Base-by-base conservation (phyloP, 2,329 filamentous ascomycete genomes). In the Talaromyces islandicus region DNA sequence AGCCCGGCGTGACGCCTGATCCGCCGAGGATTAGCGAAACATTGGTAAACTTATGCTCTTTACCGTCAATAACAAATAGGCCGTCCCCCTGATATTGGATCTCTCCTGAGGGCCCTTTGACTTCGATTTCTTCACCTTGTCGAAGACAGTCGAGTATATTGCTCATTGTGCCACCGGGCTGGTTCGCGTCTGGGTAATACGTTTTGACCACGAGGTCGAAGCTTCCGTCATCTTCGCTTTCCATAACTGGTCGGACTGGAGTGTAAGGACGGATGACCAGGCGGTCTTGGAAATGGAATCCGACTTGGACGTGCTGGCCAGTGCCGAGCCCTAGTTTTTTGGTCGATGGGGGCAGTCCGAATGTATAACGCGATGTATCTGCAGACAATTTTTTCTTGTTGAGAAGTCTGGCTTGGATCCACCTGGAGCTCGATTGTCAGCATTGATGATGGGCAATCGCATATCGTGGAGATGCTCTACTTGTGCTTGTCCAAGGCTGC, bases 91-190 rank as follows among this genome's bases (percentile, higher is more conserved):
- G 68, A 67, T 84, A 83, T 3, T 71, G 67, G 25, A 84, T 82
- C 41, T 82, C 78, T 17, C 82, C 81, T 0, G 76, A 77, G 0
- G 81, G 81, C 0, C 82, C 81, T 14, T 77, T 78, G 32, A 83
- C 74, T 63, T 85, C 81, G 30, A 83, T 70, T 59, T 80, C 75
- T 63, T 81, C 78, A 19, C 79, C 77, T 1, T 79, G 64, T 0
- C 75, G 75, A 58, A 84, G 75, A 64, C 73, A 79, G 67, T 83
- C 79, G 2, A 84, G 75, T 56, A 83, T 78, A 60, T 82, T 83
- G 48, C 74, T 78, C 70, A 84, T 76, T 10, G 81, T 80, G n/a
- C 81, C 81, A 14, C 81, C 81, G 0, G 81, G 81, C 63, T 82
- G 78, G 2, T 70, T 69, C 0, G 71, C 63, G 41, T 70, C 74